phyloP scores from a whole-genome alignment of 768 basidiomycete species.

The Tubosaeta sp. region DNA sequence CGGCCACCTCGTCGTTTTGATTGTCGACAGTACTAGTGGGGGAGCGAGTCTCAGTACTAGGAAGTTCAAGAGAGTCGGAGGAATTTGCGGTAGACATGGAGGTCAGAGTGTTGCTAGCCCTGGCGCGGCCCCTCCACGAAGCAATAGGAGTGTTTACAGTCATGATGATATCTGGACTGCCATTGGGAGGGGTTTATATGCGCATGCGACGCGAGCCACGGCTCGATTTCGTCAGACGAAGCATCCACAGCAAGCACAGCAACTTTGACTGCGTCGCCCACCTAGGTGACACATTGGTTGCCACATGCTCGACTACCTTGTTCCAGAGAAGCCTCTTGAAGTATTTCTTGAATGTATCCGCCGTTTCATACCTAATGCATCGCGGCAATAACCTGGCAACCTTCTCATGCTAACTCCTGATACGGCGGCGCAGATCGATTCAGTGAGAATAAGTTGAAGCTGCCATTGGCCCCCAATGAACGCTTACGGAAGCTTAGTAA shows the following conservation, averaged over 20 bases:
- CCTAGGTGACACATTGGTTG: background rate
- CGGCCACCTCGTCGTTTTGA: slow-evolving; percentile 16
- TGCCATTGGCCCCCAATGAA: too few species aligned
- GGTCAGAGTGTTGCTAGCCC: background rate
- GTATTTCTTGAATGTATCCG: slow-evolving; percentile 5
- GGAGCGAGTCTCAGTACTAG: background rate
- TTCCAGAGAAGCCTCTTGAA: background rate
- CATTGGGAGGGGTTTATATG: slow-evolving; percentile 10
- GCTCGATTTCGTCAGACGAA: background rate
- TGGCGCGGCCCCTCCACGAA: background rate
- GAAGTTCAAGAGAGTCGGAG: background rate
- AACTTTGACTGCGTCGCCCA: too few species aligned
- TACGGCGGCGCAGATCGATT: slow-evolving; percentile 4
- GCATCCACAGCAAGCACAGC: background rate
- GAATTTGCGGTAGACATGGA: slow-evolving; percentile 1
- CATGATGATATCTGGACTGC: background rate
- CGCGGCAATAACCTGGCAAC: background rate
- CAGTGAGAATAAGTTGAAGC: too few species aligned
- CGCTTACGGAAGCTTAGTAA: too few species aligned
- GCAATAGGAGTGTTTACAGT: background rate
- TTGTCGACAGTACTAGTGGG: background rate
- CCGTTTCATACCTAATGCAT: background rate
- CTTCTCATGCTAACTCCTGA: too few species aligned
- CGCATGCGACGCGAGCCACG: background rate
- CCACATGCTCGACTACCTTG: background rate